Evolutionary conservation across 495 filamentous ascomycete species (phyloP), one percentile per base, ranked within the genome.

Genomic region (Tuber microsphaerosporum): DNA sequence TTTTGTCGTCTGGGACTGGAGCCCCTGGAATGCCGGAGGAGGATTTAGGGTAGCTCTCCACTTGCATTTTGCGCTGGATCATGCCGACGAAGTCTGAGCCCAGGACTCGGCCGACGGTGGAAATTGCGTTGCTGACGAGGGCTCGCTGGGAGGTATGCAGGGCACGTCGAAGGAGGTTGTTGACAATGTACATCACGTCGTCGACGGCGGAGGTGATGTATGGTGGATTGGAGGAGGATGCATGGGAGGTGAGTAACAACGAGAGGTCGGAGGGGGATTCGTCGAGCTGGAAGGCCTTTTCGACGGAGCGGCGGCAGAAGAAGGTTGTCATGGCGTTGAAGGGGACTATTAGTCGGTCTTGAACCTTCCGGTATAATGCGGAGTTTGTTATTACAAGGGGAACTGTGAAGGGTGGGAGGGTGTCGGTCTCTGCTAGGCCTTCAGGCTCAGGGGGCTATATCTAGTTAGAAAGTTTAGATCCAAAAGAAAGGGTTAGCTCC

Each of bases 101-200:
- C 14, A 99, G 89, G n/a, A 99, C 90, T 71, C 93, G 89, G 61
- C 89, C 88, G n/a, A 97, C 87, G 0, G 90, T 91, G 2, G 94
- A 91, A 51, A 97, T 87, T 14, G 97, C 92, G 68, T 88, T 90
- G 72, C 88, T 89, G 37, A 94, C 86, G 31, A 97, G 90, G 9
- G 87, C 86, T 73, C 89, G 85, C 82, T 97, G 94, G 0, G 92
- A 93, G 8, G 95, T 98, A 1, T 92, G 89, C 65, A 98, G 87
- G 8, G 93, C 91, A 75, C 93, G 91, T 71, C 93, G 90, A 56
- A 98, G 86, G 61, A 97, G 91, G 71, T 94, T 92, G 82, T 96
- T 94, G 81, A 97, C 93, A 77, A 97, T 97, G 85, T 97, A 99
- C 96, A 98, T 98, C 74, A 98, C 94, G 84, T 97, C 95, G 85